Evolutionary conservation across 257 asterid genomes (phyloP).

Genomic region (Ophiorrhiza pumila): DNA sequence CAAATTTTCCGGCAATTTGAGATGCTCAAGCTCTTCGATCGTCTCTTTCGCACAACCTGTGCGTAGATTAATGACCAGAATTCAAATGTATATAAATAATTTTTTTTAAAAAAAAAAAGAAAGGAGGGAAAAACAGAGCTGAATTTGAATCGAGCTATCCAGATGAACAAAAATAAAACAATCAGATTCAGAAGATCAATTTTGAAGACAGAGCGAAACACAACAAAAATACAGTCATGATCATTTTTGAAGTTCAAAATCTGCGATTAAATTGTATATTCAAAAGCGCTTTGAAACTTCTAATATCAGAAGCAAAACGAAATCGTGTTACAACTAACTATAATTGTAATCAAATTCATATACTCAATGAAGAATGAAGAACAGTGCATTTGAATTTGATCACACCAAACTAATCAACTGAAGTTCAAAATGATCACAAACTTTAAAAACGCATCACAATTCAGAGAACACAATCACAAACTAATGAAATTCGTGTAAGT

Average conservation of each 20-base stretch:
- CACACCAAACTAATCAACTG: not conserved
- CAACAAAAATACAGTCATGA: not conserved
- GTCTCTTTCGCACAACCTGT: conserved; percentile 70
- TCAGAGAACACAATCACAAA: not conserved
- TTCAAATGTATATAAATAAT: not conserved
- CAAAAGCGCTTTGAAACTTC: not conserved
- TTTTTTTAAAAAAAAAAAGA: too few relatives aligned
- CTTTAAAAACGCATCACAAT: not conserved
- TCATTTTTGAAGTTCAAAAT: not conserved
- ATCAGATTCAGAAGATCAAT: not conserved
- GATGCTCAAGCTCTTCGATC: conserved; percentile 55
- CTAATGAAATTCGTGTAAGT: not conserved
- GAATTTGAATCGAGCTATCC: not conserved
- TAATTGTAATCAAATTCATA: not conserved
- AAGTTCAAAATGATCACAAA: not conserved
- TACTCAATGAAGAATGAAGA: conserved; percentile 5
- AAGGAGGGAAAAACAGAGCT: not conserved
- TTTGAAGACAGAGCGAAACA: not conserved
- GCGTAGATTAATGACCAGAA: not conserved
- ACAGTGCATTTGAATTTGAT: not conserved
- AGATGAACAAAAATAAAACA: not conserved
- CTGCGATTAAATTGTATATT: not conserved
- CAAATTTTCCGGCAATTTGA: conserved; percentile 36
- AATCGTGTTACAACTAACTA: not conserved
- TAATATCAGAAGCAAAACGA: not conserved